These are phyloP conservation scores for Cercophora samala DNA, from an alignment of 495 filamentous ascomycete species.

Conservation along the genomic window DNA sequence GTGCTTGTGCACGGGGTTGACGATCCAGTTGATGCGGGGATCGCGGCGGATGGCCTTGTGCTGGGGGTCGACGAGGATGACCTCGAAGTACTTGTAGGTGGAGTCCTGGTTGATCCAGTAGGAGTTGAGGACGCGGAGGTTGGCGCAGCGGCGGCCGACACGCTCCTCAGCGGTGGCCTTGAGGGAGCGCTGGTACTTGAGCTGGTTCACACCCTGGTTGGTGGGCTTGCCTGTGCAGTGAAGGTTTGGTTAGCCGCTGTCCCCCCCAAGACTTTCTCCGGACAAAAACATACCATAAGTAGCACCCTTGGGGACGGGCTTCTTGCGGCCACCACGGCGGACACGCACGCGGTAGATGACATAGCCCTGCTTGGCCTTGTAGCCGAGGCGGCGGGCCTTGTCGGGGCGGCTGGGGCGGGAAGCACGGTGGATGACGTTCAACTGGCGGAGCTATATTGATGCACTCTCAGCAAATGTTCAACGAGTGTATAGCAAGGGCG, in stretches of 20 bases:
- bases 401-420: slow-evolving; percentile 97
- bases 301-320: slow-evolving; percentile 92
- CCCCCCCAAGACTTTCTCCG: neutral
- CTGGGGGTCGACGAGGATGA: slow-evolving; percentile 98
- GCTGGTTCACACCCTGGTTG: slow-evolving; percentile 99
- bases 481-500: slow-evolving; percentile 92
- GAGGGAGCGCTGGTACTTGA: slow-evolving; percentile 99
- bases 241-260: slow-evolving; percentile 20
- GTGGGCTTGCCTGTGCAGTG: slow-evolving; percentile 82
- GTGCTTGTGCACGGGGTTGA: slow-evolving; percentile 99
- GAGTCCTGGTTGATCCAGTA: slow-evolving; percentile 99
- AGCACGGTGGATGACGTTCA: slow-evolving; percentile 98
- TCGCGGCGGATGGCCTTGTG: slow-evolving; percentile 99
- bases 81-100: slow-evolving; percentile 99
- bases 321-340: slow-evolving; percentile 95
- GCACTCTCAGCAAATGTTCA: slow-evolving; percentile 99
- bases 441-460: slow-evolving; percentile 98
- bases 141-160: slow-evolving; percentile 97
- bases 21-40: slow-evolving; percentile 99
- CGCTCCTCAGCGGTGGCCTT: slow-evolving; percentile 97
- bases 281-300: slow-evolving; percentile 73
- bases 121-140: slow-evolving; percentile 97
- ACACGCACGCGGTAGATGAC: slow-evolving; percentile 99
- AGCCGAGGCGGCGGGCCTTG: slow-evolving; percentile 98
- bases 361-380: slow-evolving; percentile 99